A percentile compares a stretch with the other conserved stretches of the same genome.
Conservation (phyloP, 805 yeast genomes). For the Priceomyces haplophilus region DNA sequence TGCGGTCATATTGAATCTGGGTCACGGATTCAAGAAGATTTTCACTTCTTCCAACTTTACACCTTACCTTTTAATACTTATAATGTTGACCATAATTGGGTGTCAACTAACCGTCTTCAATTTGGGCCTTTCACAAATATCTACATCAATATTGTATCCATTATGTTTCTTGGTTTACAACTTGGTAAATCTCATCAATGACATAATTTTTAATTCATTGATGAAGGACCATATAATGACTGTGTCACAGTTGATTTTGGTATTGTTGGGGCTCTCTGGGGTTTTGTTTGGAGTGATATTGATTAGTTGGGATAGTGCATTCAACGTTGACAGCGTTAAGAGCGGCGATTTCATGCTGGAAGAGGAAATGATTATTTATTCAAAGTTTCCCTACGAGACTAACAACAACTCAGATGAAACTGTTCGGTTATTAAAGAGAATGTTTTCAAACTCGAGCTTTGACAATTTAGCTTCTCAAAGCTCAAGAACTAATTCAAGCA, state of each 20-base stretch:
- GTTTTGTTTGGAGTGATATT: slow-evolving; percentile 67
- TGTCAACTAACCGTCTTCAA: slow-evolving; percentile 72
- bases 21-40: slow-evolving; percentile 16
- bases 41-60: slow-evolving; percentile 22
- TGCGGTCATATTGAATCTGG: slow-evolving; percentile 35
- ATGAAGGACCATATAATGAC: slow-evolving; percentile 40
- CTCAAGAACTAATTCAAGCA: slow-evolving; percentile 6
- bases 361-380: slow-evolving; percentile 12
- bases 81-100: slow-evolving; percentile 62
- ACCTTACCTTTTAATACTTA: slow-evolving; percentile 43
- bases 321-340: slow-evolving; percentile 11
- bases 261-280: slow-evolving; percentile 45
- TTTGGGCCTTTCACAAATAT: slow-evolving; percentile 63
- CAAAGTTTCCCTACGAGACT: slow-evolving; percentile 14
- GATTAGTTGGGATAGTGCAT: slow-evolving; percentile 53
- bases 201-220: slow-evolving; percentile 57
- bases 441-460: slow-evolving; percentile 4
- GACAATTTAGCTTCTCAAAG: slow-evolving; percentile 7
- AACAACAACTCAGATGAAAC: slow-evolving; percentile 5
- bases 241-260: slow-evolving; percentile 49
- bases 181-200: slow-evolving; percentile 51
- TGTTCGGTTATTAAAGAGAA: slow-evolving; percentile 5
- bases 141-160: slow-evolving; percentile 80
- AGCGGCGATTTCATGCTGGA: slow-evolving; percentile 12
- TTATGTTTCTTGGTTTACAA: slow-evolving; percentile 82